These are phyloP conservation scores for Globisporangium acanthophoron DNA, from an alignment of 352 stramenopile genomes.

Conservation along the genomic window DNA sequence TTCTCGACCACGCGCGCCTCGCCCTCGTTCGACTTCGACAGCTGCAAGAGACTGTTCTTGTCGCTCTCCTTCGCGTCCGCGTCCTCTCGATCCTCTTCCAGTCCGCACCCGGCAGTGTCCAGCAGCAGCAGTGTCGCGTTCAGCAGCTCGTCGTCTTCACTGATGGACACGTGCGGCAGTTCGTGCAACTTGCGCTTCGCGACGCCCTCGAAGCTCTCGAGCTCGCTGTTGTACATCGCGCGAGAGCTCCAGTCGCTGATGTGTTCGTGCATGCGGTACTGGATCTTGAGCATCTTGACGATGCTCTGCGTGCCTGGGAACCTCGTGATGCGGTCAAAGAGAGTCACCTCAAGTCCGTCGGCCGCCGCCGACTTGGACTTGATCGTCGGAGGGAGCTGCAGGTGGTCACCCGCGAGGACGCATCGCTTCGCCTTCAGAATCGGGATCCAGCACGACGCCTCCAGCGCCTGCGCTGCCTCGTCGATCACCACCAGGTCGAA, in stretches of 20 bases:
- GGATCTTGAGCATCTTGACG: constrained; percentile 93
- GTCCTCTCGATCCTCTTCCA: constrained; percentile 77
- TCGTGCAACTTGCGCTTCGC: constrained; percentile 73
- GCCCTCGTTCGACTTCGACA: constrained; percentile 76
- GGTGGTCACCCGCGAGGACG: constrained; percentile 92
- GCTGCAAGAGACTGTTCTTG: constrained; percentile 18
- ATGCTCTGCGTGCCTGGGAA: constrained; percentile 39
- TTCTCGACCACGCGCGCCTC: constrained; percentile 70
- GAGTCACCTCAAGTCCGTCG: constrained; percentile 85
- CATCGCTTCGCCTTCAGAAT: constrained; percentile 89
- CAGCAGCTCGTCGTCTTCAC: constrained; percentile 51
- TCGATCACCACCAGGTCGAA: constrained; percentile 98
- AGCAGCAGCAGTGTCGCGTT: constrained; percentile 87
- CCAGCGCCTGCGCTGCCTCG: constrained; percentile 96
- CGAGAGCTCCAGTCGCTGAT: constrained; percentile 95
- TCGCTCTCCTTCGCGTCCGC: constrained; percentile 12
- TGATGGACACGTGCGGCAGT: constrained; percentile 58
- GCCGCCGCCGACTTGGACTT: constrained; percentile 83
- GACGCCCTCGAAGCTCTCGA: constrained; percentile 76
- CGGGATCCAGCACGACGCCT: constrained; percentile 96
- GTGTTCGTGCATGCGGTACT: constrained; percentile 96
- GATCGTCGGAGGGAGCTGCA: constrained; percentile 96
- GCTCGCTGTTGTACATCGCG: constrained; percentile 91
- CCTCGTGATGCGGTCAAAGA: constrained; percentile 95
- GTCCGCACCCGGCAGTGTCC: constrained; percentile 92